A percentile compares a stretch with the other conserved stretches of the same genome.
These are phyloP conservation scores for Coemansia sp. DNA, from an alignment of 192 early-diverging fungal genomes.

Conservation along the genomic window DNA sequence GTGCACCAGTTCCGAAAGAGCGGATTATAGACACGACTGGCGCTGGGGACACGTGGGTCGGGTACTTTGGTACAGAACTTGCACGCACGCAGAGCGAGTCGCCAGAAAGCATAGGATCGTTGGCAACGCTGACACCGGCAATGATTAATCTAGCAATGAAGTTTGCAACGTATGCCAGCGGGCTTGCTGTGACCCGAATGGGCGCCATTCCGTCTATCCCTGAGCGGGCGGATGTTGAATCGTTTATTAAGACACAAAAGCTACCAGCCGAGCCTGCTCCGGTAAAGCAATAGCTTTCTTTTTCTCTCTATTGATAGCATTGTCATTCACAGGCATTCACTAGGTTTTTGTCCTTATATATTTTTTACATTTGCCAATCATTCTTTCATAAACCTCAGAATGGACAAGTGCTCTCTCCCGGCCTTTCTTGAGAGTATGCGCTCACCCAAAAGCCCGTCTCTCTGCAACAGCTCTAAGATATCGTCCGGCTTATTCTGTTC, in stretches of 20 bases:
- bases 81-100: slow-evolving; percentile 35
- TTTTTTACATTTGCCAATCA: slow-evolving; percentile 1
- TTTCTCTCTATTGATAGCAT: too few species aligned
- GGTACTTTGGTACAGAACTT: slow-evolving; percentile 52
- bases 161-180: slow-evolving; percentile 41
- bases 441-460: slow-evolving; percentile 14
- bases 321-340: too few species aligned
- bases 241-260: slow-evolving; percentile 19
- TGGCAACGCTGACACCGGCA: slow-evolving; percentile 28
- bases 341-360: neutral
- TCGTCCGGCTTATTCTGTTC: slow-evolving; percentile 86
- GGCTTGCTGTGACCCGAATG: slow-evolving; percentile 35
- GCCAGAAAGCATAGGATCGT: slow-evolving; percentile 35
- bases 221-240: slow-evolving; percentile 26
- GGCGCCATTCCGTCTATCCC: slow-evolving; percentile 51
- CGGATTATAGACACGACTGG: slow-evolving; percentile 48
- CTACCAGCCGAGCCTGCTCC: neutral
- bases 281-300: too few species aligned
- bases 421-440: slow-evolving; percentile 33
- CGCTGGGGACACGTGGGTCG: slow-evolving; percentile 56
- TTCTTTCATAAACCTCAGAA: slow-evolving; percentile 23
- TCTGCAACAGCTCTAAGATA: slow-evolving; percentile 63
- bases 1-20: slow-evolving; percentile 28
- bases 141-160: slow-evolving; percentile 42
- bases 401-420: slow-evolving; percentile 38